These are phyloP conservation scores for Mycena vitilis DNA, from an alignment of 768 basidiomycete species.

Conservation along the genomic window DNA sequence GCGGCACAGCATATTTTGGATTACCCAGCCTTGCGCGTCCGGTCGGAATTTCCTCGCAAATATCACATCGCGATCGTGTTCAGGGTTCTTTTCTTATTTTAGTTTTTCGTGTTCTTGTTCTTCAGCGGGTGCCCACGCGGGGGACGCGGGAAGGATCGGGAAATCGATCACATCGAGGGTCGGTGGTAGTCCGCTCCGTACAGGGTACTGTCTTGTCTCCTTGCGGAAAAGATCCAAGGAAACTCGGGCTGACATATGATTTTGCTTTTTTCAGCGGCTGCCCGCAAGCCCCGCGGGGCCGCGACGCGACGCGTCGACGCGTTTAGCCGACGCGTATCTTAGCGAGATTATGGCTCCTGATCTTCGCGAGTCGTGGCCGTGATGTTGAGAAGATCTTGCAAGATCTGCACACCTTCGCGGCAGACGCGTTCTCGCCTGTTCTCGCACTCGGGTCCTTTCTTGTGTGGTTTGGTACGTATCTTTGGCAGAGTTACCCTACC, in stretches of 20 bases:
- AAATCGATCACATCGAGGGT: background rate
- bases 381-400: background rate
- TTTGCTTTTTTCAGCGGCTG: too few species aligned
- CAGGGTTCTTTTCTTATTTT: background rate
- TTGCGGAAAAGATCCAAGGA: too few species aligned
- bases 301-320: too few species aligned
- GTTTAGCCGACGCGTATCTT: background rate
- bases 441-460: too few species aligned
- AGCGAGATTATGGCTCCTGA: background rate
- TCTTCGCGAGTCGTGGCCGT: background rate
- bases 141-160: background rate
- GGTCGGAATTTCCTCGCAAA: constrained; percentile 3
- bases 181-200: too few species aligned
- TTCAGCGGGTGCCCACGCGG: background rate
- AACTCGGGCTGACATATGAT: too few species aligned
- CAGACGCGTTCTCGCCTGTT: background rate
- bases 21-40: too few species aligned
- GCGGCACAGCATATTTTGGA: too few species aligned
- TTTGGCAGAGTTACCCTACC: constrained; percentile 1
- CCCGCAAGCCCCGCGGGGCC: too few species aligned
- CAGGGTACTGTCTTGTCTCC: background rate
- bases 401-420: background rate
- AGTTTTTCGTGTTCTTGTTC: background rate
- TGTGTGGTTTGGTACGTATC: too few species aligned
- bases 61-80: background rate